Base-by-base conservation (phyloP, 2,329 filamentous ascomycete species). In the Xylariales sp. region DNA sequence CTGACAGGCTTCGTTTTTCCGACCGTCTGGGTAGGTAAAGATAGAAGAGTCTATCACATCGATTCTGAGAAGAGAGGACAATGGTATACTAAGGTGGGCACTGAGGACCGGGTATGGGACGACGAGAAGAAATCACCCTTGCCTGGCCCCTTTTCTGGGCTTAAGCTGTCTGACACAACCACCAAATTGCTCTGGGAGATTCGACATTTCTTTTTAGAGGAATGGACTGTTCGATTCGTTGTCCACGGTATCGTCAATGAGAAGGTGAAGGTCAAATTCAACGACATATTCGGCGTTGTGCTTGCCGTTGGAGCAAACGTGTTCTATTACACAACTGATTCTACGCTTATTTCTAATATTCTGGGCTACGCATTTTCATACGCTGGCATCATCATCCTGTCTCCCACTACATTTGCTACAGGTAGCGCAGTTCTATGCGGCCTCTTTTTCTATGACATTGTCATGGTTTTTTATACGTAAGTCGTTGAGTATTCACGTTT, bases 361-460 rank as follows among this genome's bases (percentile, higher is more conserved):
- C 87, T 97, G 75, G 94, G 93, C 0, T 93, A 95, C 72, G 92
- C 91, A 5, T 93, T 97, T 81, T 94, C 91, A 72, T 97, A 98
- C 75, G 87, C 88, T 7, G 89, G 92, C 3, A 85, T 97, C 63
- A 89, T 95, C 74, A 82, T 97, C 61, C 89, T 98, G 83, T 97
- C 94, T 0, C 94, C 94, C 0, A 97, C 94, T 0, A 95, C 93
- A 0, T 97, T 97, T 76, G 82, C 87, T 62, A 97, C 93, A 0
- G 93, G 93, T 0, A 91, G 91, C 6, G 80, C 94, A 50, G 89
- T 98, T 9, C 84, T 98, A 1, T 82, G 84, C 9, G 93, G 91
- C 0, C 84, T 98, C 0, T 98, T 98, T 82, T 89, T 97, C 76
- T 99, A 99, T 76, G 95, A 99, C 77, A 95, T 99, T 56, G 90